Base-by-base conservation (phyloP, 106 monocot genomes). In the Acanthochlamys bracteata region DNA sequence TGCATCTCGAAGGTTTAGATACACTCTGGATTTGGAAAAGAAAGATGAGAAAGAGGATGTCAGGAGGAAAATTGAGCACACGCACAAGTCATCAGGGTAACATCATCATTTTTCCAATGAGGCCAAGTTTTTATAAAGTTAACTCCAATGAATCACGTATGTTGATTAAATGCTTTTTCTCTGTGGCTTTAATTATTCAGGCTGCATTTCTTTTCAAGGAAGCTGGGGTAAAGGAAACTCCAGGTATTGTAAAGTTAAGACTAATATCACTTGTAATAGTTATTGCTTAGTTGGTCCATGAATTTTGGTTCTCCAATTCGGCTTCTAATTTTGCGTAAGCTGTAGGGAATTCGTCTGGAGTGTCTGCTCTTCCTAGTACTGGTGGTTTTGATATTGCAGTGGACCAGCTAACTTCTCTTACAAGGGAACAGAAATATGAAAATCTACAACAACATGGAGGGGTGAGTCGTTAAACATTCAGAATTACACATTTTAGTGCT, bases 11-110 rank as follows among this genome's bases (percentile, higher is more conserved):
- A 79, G 93, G 46, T 94, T 94, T 77, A 83, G 93, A 77, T 94
- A 94, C 67, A 94, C 93, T 16, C 81, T 94, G 1, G 89, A 94
- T 66, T 72, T 94, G 60, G 86, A 84, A 66, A 94, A 73, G 64
- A 89, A 86, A 66, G 89, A 86, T 75, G 89, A 89, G 57, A 89
- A 84, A 68, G 89, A 94, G 71, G 61, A 73, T 42, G 60, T 86
- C 53, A 84, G 86, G 61, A 79, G 93, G 60, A 89, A 86, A 43
- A 94, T 94, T 41, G 93, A 26, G 74, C 93, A 25, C 93, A 94
- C 79, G 93, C 93, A 68, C 89, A 94, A 84, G 93, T 94, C 33
- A 94, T 94, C 69, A 70, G 89, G 85, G 89, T 94, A 94, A 63
- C 23, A 23, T 61, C 72, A 66, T 70, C 4, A 25, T 26, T n/a